phyloP scores from a whole-genome alignment of 2,329 filamentous ascomycete genomes.

The Chaetomium globosum region DNA sequence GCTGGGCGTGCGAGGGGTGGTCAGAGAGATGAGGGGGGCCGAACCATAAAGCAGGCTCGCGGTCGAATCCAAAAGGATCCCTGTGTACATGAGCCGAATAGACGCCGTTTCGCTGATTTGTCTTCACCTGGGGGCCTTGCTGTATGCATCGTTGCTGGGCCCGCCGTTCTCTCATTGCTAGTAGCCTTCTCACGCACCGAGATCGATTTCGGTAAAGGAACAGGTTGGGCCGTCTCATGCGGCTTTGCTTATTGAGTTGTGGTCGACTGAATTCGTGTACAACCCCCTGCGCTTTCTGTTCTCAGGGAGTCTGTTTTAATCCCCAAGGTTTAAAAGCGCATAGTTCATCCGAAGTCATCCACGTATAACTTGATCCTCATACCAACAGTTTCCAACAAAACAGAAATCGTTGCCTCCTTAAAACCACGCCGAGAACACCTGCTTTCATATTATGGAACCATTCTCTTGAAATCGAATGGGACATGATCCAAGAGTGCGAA shows the following conservation, averaged over 20 bases:
- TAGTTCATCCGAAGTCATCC: no score
- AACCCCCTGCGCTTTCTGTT: no score
- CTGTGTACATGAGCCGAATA: conserved; percentile 36
- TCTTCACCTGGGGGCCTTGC: no score
- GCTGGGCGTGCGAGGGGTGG: conserved; percentile 1
- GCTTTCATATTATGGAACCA: neutral
- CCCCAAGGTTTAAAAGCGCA: no score
- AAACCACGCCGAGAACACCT: neutral
- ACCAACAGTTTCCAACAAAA: no score
- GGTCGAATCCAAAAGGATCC: conserved; percentile 14
- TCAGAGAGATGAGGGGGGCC: conserved; percentile 2
- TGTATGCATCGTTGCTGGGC: neutral
- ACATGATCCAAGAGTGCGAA: neutral
- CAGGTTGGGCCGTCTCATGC: no score
- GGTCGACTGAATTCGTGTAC: no score
- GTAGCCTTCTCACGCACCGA: neutral
- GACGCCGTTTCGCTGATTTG: conserved; percentile 20
- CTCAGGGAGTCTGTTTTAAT: no score
- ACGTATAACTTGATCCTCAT: no score
- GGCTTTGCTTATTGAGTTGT: no score
- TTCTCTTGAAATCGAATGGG: neutral
- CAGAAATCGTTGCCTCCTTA: no score
- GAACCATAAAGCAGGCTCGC: conserved; percentile 15
- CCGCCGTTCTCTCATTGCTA: neutral
- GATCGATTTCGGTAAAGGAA: neutral